Percentiles rank a stretch among this genome's conserved stretches.
phyloP scores from a whole-genome alignment of 306 rosid genomes.

The Delonix regia region DNA sequence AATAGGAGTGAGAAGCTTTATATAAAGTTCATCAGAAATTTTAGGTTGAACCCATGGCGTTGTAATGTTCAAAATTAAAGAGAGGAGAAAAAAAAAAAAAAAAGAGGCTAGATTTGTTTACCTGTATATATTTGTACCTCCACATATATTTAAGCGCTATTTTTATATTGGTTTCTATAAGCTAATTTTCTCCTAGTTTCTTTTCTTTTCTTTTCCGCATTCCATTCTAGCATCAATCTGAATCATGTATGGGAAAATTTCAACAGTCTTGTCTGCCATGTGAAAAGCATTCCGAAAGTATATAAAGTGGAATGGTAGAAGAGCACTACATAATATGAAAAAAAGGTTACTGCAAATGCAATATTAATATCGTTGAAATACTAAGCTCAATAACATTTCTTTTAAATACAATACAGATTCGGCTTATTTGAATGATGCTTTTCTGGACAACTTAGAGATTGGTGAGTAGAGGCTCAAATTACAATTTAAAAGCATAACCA shows the following conservation, averaged over 20 bases:
- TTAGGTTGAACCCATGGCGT: background rate
- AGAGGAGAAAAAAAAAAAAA: no score
- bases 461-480: background rate
- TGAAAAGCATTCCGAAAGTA: background rate
- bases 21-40: background rate
- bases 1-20: background rate
- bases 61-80: background rate
- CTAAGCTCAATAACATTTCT: no score
- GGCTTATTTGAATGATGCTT: no score
- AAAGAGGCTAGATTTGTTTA: background rate
- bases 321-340: no score
- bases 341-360: no score
- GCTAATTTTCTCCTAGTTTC: background rate
- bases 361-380: no score
- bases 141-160: background rate
- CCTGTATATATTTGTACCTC: conserved; percentile 11
- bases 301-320: background rate
- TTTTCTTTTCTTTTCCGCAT: background rate
- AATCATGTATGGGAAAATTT: no score
- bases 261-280: background rate
- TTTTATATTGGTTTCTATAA: background rate
- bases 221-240: background rate
- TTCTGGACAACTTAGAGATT: background rate
- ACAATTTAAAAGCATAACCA: background rate
- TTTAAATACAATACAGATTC: no score